These are phyloP conservation scores for Phialophora macrospora DNA, from an alignment of 2,329 filamentous ascomycete species.

Conservation along the genomic window DNA sequence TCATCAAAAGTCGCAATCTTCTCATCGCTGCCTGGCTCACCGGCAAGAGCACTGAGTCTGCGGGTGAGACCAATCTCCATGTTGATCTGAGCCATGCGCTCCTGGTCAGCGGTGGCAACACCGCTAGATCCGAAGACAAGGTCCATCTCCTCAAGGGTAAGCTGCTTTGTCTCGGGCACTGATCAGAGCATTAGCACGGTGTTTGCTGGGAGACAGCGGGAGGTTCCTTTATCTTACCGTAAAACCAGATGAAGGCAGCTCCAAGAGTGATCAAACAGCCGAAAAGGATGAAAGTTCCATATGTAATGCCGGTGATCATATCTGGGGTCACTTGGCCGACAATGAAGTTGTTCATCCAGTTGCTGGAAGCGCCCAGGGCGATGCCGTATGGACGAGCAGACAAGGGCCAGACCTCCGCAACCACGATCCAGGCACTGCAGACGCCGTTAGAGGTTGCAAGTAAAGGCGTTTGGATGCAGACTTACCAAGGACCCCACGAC, in stretches of 20 bases:
- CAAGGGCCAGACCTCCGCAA: conserved; percentile 75
- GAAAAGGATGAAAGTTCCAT: conserved; percentile 75
- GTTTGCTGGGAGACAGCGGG: background rate
- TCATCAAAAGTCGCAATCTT: conserved; percentile 25
- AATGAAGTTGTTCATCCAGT: conserved; percentile 51
- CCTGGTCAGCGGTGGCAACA: conserved; percentile 68
- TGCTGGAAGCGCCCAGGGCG: conserved; percentile 68
- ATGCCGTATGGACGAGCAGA: conserved; percentile 73
- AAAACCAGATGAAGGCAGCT: conserved; percentile 39
- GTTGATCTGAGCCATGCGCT: conserved; percentile 76
- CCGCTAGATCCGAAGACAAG: conserved; percentile 59
- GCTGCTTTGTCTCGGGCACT: conserved; percentile 45
- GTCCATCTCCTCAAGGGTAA: conserved; percentile 44
- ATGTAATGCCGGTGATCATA: conserved; percentile 67
- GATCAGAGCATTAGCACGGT: background rate
- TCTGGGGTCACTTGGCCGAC: conserved; percentile 53
- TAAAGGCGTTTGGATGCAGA: background rate
- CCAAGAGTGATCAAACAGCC: conserved; percentile 61
- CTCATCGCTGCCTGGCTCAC: conserved; percentile 30
- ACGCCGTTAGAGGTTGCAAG: background rate
- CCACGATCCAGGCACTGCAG: conserved; percentile 69
- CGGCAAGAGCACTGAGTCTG: conserved; percentile 20
- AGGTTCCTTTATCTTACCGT: conserved; percentile 25
- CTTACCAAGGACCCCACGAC: conserved; percentile 59
- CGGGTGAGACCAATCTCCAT: conserved; percentile 66